Percentiles rank a stretch among this genome's conserved stretches.
Evolutionary conservation across 176 grass and related monocot genomes (phyloP).

Genomic region (Eragrostis curvula): DNA sequence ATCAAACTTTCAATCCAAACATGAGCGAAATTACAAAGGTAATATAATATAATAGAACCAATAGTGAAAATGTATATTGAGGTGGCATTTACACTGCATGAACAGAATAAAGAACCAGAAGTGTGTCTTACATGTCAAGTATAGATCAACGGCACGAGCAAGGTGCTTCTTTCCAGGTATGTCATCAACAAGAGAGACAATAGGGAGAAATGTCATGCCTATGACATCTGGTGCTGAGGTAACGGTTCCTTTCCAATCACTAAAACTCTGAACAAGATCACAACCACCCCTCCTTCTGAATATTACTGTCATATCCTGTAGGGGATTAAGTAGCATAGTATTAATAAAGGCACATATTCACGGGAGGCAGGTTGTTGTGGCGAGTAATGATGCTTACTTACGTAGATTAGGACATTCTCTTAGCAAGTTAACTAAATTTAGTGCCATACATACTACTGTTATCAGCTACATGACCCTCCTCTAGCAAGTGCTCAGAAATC

Average conservation of each 20-base stretch:
- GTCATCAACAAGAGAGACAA: conserved; percentile 83
- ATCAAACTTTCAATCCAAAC: background rate
- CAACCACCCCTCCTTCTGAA: conserved; percentile 98
- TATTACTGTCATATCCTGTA: conserved; percentile 98
- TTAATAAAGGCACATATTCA: background rate
- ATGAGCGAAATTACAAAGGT: conserved; percentile 3
- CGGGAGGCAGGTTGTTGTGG: background rate
- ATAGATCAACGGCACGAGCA: conserved; percentile 85
- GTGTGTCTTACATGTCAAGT: conserved; percentile 80
- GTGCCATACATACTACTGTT: background rate
- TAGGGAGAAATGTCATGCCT: conserved; percentile 89
- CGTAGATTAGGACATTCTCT: background rate
- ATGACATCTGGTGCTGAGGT: conserved; percentile 91
- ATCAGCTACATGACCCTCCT: background rate
- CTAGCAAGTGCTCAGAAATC: background rate
- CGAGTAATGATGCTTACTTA: background rate
- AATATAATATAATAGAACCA: background rate
- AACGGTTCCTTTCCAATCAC: conserved; percentile 79
- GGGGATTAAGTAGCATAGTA: conserved; percentile 18
- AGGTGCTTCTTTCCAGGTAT: conserved; percentile 79
- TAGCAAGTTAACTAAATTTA: background rate
- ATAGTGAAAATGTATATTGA: conserved; percentile 10
- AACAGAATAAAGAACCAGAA: conserved; percentile 28
- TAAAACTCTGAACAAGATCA: conserved; percentile 92
- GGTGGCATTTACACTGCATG: conserved; percentile 2